Evolutionary conservation across 164 flowering plant genomes (phyloP).

Genomic region (Magnolia officinalis): DNA sequence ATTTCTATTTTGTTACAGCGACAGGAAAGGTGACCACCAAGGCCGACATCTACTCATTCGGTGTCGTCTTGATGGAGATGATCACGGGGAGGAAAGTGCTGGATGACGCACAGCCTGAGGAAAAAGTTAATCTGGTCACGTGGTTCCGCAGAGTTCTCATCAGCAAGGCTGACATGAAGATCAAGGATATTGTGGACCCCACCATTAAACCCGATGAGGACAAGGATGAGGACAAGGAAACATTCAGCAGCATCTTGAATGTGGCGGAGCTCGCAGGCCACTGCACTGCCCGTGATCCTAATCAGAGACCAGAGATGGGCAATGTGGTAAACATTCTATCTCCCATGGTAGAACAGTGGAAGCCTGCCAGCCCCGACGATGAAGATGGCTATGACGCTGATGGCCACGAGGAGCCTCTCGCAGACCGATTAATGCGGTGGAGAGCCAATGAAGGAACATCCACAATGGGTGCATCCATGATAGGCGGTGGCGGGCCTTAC

Average conservation of each 20-base stretch:
- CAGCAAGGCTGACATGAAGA: slow-evolving; percentile 23
- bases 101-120: slow-evolving; percentile 36
- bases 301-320: slow-evolving; percentile 55
- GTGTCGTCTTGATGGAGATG: slow-evolving; percentile 34
- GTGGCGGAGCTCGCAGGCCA: slow-evolving; percentile 56
- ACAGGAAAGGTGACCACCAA: slow-evolving; percentile 35
- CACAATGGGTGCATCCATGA: slow-evolving; percentile 4
- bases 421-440: slow-evolving; percentile 37
- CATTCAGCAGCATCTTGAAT: slow-evolving; percentile 30
- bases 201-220: slow-evolving; percentile 38
- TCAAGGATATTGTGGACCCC: slow-evolving; percentile 32
- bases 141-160: slow-evolving; percentile 44
- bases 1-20: slow-evolving; percentile 18
- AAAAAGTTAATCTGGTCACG: slow-evolving; percentile 36
- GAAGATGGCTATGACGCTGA: slow-evolving; percentile 28
- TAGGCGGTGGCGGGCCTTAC: neutral
- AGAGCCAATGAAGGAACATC: slow-evolving; percentile 30
- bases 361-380: slow-evolving; percentile 27
- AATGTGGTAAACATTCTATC: slow-evolving; percentile 44
- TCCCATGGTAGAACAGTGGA: slow-evolving; percentile 62
- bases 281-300: slow-evolving; percentile 51
- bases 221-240: slow-evolving; percentile 26
- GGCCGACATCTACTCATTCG: slow-evolving; percentile 36
- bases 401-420: slow-evolving; percentile 28
- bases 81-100: slow-evolving; percentile 28